Conservation (phyloP, 345 rosid species). For the Citrus inodora region DNA sequence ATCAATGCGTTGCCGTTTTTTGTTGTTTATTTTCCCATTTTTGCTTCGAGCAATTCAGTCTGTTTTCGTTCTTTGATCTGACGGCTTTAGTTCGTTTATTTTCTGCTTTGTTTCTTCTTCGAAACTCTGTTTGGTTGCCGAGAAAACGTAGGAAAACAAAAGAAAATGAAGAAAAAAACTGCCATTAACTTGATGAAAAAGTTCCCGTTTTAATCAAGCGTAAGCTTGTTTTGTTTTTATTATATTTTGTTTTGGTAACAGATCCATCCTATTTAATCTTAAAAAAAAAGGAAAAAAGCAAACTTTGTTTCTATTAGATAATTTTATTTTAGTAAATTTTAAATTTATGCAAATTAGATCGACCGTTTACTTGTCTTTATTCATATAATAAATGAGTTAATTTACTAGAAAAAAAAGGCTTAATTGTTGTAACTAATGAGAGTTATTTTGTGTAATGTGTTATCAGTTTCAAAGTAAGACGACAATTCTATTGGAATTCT, state of each 20-base stretch:
- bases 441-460: not conserved
- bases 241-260: not conserved
- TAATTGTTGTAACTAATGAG: not conserved
- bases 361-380: not conserved
- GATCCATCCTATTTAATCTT: not conserved
- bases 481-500: constrained; percentile 16
- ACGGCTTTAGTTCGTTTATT: not conserved
- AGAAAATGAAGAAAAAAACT: not conserved
- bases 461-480: not conserved
- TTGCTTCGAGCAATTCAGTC: not conserved
- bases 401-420: not conserved
- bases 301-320: not conserved
- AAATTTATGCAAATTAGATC: constrained; percentile 7
- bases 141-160: constrained; percentile 15
- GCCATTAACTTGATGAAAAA: constrained; percentile 8
- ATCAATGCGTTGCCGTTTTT: constrained; percentile 3
- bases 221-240: not conserved
- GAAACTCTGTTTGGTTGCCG: constrained; percentile 15
- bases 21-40: not conserved
- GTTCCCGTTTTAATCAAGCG: not conserved
- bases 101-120: not conserved
- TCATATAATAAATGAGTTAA: not conserved
- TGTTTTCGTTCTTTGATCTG: constrained; percentile 2
- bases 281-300: no score
- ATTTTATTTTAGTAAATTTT: not conserved